phyloP scores from a whole-genome alignment of 2,329 filamentous ascomycete genomes.

The Amauroascus niger region DNA sequence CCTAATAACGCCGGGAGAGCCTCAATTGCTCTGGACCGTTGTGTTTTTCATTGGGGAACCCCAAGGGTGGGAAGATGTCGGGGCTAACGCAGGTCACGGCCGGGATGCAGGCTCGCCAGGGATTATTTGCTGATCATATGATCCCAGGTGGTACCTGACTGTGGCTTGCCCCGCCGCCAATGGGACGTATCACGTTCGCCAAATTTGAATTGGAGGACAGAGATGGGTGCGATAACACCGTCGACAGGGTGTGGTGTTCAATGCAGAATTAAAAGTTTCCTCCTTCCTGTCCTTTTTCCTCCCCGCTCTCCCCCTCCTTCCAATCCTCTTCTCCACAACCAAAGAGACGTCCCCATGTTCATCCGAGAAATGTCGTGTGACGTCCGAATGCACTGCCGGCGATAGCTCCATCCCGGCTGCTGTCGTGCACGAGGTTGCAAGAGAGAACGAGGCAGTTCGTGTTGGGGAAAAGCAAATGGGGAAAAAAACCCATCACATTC shows the following conservation, averaged over 20 bases:
- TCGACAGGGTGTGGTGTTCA: background rate
- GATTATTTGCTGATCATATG: background rate
- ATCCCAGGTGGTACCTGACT: constrained; percentile 1
- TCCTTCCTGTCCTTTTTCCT: background rate
- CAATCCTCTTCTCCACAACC: no score
- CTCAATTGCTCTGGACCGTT: no score
- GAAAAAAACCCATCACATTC: background rate
- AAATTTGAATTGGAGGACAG: background rate
- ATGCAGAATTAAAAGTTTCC: background rate
- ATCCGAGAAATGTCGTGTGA: constrained; percentile 2
- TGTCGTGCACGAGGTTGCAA: background rate
- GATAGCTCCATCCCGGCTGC: background rate
- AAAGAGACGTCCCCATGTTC: no score
- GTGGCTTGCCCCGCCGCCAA: background rate
- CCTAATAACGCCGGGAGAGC: no score
- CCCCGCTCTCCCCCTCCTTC: no score
- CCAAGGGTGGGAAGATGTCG: background rate
- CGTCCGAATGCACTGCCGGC: background rate
- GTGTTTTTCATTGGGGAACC: background rate
- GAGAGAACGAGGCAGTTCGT: background rate
- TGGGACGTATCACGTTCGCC: background rate
- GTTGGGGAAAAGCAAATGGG: background rate
- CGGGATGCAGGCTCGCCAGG: background rate
- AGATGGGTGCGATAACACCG: background rate
- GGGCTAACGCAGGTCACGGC: background rate